Evolutionary conservation across 495 filamentous ascomycete species (phyloP), one percentile per base, ranked within the genome.

Genomic region (Xylaria flabelliformis): DNA sequence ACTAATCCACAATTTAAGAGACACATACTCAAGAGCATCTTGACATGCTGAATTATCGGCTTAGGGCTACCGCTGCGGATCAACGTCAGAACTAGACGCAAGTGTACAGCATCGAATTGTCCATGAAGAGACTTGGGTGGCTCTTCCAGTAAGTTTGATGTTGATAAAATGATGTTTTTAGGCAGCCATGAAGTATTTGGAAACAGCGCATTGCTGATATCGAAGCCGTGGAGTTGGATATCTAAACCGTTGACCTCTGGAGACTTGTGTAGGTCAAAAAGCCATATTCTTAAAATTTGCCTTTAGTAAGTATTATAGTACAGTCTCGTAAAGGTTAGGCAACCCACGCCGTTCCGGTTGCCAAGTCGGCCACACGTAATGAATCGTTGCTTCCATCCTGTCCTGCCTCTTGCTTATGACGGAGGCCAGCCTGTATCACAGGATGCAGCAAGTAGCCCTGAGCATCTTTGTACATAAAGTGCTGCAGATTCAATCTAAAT

Each of bases 391-490:
- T 48, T 48, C n/a, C 56, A 24, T 17, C n/a, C 26, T 69, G 55
- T 69, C 12, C 13, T 12, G 9, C 6, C 56, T 69, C 56, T 34
- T 41, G 39, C 44, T 69, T 17, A 0, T 51, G 36, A 1, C 19
- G 67, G 13, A 69, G n/a, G 26, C 34, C 10, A 19, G 42, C 56
- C 29, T 62, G 67, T 19, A 69, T 62, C 9, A 39, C 29, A 17
- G 67, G 67, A 53, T 69, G 67, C 41, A 69, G n/a, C 7, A 69
- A 29, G 29, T 34, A 69, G 12, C n/a, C 42, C 12, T 62, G 42
- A 24, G 67, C 42, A 58, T 62, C 56, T 39, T 62, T 69, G 6
- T 32, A 69, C 67, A 69, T 62, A 44, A 62, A 69, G 29, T 69
- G 67, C 12, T 69, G 67, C 8, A 69, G 19, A 41, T 69, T 69